A percentile compares a stretch with the other conserved stretches of the same genome.
phyloP scores from a whole-genome alignment of 371 early-diverging fungal genomes.

The Nematocida sp. region DNA sequence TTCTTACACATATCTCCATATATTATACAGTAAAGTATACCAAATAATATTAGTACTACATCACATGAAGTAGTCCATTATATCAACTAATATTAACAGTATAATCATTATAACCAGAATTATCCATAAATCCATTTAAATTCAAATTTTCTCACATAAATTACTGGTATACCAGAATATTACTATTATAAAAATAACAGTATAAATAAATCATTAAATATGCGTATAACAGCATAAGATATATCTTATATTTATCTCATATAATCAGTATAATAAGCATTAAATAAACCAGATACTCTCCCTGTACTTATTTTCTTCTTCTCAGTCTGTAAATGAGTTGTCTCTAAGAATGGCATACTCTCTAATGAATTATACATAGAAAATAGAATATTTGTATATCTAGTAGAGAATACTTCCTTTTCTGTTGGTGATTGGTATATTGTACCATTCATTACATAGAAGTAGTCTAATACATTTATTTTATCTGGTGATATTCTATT shows the following conservation, averaged over 20 bases:
- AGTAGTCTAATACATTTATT: constrained; percentile 44
- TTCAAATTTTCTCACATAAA: too few relatives aligned
- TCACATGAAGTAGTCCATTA: too few relatives aligned
- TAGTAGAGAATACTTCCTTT: constrained; percentile 42
- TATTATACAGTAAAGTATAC: too few relatives aligned
- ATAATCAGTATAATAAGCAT: constrained; percentile 41
- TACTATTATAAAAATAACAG: too few relatives aligned
- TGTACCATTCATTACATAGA: constrained; percentile 55
- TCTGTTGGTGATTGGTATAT: constrained; percentile 58
- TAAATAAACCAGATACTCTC: constrained; percentile 34
- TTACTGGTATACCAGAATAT: too few relatives aligned
- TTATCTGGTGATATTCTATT: constrained; percentile 44
- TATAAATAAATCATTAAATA: too few relatives aligned
- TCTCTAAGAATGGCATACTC: constrained; percentile 10
- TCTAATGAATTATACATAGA: constrained; percentile 48
- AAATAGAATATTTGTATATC: constrained; percentile 54
- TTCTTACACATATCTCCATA: too few relatives aligned
- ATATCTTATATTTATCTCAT: not conserved
- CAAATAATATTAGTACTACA: too few relatives aligned
- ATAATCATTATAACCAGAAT: too few relatives aligned
- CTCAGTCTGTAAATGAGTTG: not conserved
- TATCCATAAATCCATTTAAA: too few relatives aligned
- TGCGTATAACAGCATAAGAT: not conserved
- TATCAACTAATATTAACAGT: too few relatives aligned
- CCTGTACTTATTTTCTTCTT: constrained; percentile 18